Base-by-base conservation (phyloP, 768 basidiomycete species). In the Lentinus tigrinus region DNA sequence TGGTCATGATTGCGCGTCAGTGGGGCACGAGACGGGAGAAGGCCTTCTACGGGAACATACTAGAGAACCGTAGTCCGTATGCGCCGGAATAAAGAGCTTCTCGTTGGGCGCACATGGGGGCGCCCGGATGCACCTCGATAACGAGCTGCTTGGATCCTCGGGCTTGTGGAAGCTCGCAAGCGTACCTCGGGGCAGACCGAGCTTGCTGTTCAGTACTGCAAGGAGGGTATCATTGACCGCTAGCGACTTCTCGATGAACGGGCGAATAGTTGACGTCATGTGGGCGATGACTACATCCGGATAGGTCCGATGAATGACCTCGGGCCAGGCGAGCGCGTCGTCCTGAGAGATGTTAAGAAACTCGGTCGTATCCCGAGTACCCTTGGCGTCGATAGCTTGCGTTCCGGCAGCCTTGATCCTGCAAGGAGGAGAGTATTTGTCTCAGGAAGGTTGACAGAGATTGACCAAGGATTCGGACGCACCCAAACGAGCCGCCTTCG, bases 401-500 rank as follows among this genome's bases (percentile, higher is more conserved):
- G 65, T 62, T 61, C 74, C 74, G 0, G 65, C 61, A 39, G 69
- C 71, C 31, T 73, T 70, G 60, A 70, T 71, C 9, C 68, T 70
- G 46, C 24, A 34, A 6, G 55, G 13, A 49, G 27, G 19, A 14
- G 8, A 17, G 70, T 43, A 49, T 3, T 5, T n/a, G n/a, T n/a
- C n/a, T n/a, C n/a, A n/a, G n/a, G n/a, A n/a, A n/a, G n/a, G n/a
- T n/a, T n/a, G n/a, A n/a, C n/a, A n/a, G n/a, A n/a, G n/a, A n/a
- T n/a, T n/a, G n/a, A n/a, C n/a, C n/a, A n/a, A n/a, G n/a, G n/a
- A n/a, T n/a, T n/a, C n/a, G n/a, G 60, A n/a, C 59, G 26, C 50
- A 68, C 77, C 78, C 78, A 37, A 73, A 77, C 1, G 77, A 77
- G 21, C 61, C 59, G 0, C 77, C 77, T 1, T 54, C 61, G 34